Percentiles rank a stretch among this genome's conserved stretches.
Evolutionary conservation across 2,329 filamentous ascomycete species (phyloP).

Genomic region (Venturia asperata): DNA sequence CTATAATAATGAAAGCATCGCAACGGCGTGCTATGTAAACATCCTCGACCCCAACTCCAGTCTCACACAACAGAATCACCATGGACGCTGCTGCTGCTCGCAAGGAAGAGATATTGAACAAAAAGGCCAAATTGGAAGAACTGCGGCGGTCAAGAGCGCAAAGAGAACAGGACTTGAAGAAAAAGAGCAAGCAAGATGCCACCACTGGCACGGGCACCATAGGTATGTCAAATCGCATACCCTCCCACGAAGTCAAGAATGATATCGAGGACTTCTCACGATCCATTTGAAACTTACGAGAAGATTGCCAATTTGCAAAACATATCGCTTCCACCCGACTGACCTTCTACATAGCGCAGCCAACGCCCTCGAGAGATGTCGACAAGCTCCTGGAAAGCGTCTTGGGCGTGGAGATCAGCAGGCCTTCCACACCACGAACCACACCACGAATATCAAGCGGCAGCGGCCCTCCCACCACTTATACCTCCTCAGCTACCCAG

Average conservation of each 20-base stretch:
- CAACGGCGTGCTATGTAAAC: not conserved
- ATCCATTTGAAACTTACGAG: not conserved
- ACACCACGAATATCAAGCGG: constrained; percentile 18
- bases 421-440: constrained; percentile 38
- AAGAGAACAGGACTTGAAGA: constrained; percentile 67
- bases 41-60: not conserved
- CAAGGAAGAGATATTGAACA: constrained; percentile 91
- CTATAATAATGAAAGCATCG: not conserved
- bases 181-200: constrained; percentile 59
- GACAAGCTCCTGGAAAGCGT: constrained; percentile 80
- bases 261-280: not conserved
- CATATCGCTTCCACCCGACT: not conserved
- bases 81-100: constrained; percentile 57
- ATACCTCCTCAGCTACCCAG: constrained; percentile 49
- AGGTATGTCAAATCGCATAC: not conserved
- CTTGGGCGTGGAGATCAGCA: constrained; percentile 59
- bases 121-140: constrained; percentile 94
- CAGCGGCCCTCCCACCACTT: constrained; percentile 25
- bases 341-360: constrained; percentile 53
- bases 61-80: not conserved
- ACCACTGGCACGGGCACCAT: constrained; percentile 10
- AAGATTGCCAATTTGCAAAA: not conserved
- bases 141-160: constrained; percentile 87
- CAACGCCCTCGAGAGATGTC: constrained; percentile 68
- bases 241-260: not conserved